These are phyloP conservation scores for Tephrocybe sp. DNA, from an alignment of 768 basidiomycete genomes.

Conservation along the genomic window DNA sequence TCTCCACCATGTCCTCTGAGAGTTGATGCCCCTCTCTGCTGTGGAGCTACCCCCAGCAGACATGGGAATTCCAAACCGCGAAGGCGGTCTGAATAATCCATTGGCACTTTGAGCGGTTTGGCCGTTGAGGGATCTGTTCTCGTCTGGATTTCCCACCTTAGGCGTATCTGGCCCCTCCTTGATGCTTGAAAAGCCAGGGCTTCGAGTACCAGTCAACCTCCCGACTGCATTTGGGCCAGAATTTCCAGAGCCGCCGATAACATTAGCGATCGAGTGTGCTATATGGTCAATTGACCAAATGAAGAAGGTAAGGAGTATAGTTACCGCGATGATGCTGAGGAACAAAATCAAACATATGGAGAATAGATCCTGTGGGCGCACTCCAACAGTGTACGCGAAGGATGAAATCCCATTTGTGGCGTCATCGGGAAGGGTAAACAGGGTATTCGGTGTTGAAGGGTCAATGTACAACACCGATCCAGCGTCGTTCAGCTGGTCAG, in stretches of 20 bases:
- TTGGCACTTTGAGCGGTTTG: conserved; percentile 24
- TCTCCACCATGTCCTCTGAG: conserved; percentile 49
- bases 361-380: conserved; percentile 81
- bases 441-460: conserved; percentile 58
- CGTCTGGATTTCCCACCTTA: conserved; percentile 31
- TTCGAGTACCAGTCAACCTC: conserved; percentile 30
- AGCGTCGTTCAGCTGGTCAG: conserved; percentile 67
- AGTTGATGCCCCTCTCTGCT: conserved; percentile 33
- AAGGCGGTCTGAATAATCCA: conserved; percentile 21
- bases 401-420: conserved; percentile 70
- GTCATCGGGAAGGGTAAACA: conserved; percentile 68
- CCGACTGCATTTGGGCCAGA: conserved; percentile 15
- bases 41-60: conserved; percentile 20
- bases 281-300: conserved; percentile 73
- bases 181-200: conserved; percentile 36
- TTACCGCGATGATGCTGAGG: conserved; percentile 70
- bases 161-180: conserved; percentile 49
- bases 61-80: conserved; percentile 23
- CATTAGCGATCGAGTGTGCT: conserved; percentile 32
- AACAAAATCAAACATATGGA: conserved; percentile 81
- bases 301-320: conserved; percentile 64
- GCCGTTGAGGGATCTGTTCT: conserved; percentile 46
- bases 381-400: conserved; percentile 81
- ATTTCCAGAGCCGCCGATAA: conserved; percentile 13
- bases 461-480: conserved; percentile 80